These are phyloP conservation scores for Trichodelitschia bisporula DNA, from an alignment of 495 filamentous ascomycete genomes.

Conservation along the genomic window DNA sequence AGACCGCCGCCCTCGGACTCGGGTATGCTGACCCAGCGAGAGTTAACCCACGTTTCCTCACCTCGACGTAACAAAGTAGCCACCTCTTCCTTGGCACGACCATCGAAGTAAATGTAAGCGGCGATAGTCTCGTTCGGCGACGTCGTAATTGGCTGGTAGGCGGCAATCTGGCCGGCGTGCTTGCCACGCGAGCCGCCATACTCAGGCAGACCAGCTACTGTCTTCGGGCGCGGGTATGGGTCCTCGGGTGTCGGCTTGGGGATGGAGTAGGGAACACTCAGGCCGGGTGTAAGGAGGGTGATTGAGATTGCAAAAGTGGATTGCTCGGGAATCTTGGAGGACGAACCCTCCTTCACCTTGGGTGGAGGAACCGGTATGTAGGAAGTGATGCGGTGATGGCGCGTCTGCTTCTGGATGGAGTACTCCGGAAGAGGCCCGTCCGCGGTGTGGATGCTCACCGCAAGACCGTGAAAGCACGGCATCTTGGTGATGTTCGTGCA, in stretches of 20 bases:
- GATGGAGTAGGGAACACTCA: constrained; percentile 71
- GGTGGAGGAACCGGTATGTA: constrained; percentile 89
- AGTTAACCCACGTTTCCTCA: constrained; percentile 98
- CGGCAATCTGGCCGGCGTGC: constrained; percentile 34
- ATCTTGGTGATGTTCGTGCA: too few species aligned
- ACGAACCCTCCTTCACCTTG: constrained; percentile 40
- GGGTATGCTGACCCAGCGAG: constrained; percentile 86
- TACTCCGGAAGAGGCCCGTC: constrained; percentile 75
- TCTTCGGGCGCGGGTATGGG: constrained; percentile 51
- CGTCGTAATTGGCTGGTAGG: constrained; percentile 71
- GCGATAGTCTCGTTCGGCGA: constrained; percentile 90
- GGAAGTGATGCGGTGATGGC: constrained; percentile 73
- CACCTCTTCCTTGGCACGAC: constrained; percentile 84
- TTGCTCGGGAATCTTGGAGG: constrained; percentile 53
- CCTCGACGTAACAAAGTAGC: constrained; percentile 79
- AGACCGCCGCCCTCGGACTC: constrained; percentile 78
- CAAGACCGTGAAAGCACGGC: constrained; percentile 96
- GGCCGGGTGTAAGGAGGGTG: constrained; percentile 70
- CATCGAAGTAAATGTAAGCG: constrained; percentile 98
- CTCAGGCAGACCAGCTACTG: constrained; percentile 47
- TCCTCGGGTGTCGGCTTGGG: constrained; percentile 48
- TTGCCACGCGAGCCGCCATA: constrained; percentile 21
- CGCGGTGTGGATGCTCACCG: constrained; percentile 85
- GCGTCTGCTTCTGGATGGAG: constrained; percentile 81
- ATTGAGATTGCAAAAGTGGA: constrained; percentile 94